phyloP scores from a whole-genome alignment of 331 rosid species.

The Erythrophleum ivorense region DNA sequence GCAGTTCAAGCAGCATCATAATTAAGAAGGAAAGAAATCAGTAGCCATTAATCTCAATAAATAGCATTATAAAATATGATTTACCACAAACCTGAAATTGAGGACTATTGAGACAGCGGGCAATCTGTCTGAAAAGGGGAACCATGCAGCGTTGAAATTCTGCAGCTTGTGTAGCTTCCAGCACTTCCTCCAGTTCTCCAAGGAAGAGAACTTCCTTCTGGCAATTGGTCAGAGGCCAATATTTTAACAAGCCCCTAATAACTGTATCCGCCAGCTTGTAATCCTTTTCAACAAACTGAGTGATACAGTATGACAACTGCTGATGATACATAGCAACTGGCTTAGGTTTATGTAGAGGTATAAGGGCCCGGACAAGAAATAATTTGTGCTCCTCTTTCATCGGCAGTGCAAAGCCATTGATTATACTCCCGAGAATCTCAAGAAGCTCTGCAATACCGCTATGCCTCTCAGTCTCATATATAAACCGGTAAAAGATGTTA shows the following conservation, averaged over 20 bases:
- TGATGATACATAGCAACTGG: slow-evolving; percentile 72
- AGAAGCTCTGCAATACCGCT: slow-evolving; percentile 91
- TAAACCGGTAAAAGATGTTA: slow-evolving; percentile 88
- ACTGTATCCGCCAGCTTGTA: slow-evolving; percentile 93
- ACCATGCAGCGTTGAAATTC: slow-evolving; percentile 98
- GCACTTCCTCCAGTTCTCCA: slow-evolving; percentile 98
- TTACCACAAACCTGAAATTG: slow-evolving; percentile 86
- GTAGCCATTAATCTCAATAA: slow-evolving; percentile 26
- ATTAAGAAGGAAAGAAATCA: background rate
- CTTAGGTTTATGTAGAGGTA: slow-evolving; percentile 95
- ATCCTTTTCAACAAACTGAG: slow-evolving; percentile 98
- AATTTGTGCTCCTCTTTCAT: slow-evolving; percentile 99
- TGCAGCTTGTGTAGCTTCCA: slow-evolving; percentile 89
- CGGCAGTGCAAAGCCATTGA: slow-evolving; percentile 96
- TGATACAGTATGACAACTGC: slow-evolving; percentile 91
- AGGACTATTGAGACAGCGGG: slow-evolving; percentile 88
- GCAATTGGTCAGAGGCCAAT: slow-evolving; percentile 95
- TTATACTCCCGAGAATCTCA: slow-evolving; percentile 97
- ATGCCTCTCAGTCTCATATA: slow-evolving; percentile 90
- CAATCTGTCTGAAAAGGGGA: slow-evolving; percentile 91
- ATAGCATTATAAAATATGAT: slow-evolving; percentile 25
- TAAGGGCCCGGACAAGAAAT: slow-evolving; percentile 90
- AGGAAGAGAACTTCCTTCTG: slow-evolving; percentile 96
- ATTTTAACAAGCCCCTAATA: slow-evolving; percentile 87
- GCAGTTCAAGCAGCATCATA: background rate